Evolutionary conservation across 768 basidiomycete genomes (phyloP).

Genomic region (Mycena epipterygia): DNA sequence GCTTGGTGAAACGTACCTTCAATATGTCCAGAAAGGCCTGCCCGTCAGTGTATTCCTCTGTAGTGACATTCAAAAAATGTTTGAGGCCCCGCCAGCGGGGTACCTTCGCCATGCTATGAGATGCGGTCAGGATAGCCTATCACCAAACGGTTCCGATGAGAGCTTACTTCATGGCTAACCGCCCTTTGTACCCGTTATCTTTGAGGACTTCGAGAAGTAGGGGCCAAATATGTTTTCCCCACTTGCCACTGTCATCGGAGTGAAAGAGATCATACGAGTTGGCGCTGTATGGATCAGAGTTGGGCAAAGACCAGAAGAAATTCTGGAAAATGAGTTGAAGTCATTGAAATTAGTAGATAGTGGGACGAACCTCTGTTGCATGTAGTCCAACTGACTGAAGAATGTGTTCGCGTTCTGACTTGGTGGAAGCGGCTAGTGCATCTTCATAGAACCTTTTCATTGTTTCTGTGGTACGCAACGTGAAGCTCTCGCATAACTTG

Average conservation of each 20-base stretch:
- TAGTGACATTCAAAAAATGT: conserved; percentile 27
- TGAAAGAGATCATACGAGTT: conserved; percentile 27
- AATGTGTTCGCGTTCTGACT: conserved; percentile 6
- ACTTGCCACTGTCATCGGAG: conserved; percentile 28
- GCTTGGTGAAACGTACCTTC: too few species aligned
- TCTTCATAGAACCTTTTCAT: not conserved
- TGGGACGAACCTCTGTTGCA: not conserved
- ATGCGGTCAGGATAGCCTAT: too few species aligned
- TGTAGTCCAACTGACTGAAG: conserved; percentile 11
- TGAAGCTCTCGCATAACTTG: not conserved
- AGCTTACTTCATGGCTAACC: conserved; percentile 15
- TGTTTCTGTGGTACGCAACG: not conserved
- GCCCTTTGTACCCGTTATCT: not conserved
- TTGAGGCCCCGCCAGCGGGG: conserved; percentile 26
- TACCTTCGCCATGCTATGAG: conserved; percentile 16
- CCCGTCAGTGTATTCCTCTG: conserved; percentile 18
- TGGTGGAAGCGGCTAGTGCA: conserved; percentile 2
- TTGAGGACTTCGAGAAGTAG: not conserved
- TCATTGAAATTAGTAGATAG: not conserved
- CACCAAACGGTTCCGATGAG: too few species aligned
- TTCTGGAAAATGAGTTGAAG: not conserved
- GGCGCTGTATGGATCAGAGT: conserved; percentile 25
- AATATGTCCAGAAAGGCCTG: conserved; percentile 24
- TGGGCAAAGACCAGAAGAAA: conserved; percentile 20
- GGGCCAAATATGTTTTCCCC: conserved; percentile 30